Conservation (phyloP, 2,329 filamentous ascomycete species). For the Claviceps paspali region DNA sequence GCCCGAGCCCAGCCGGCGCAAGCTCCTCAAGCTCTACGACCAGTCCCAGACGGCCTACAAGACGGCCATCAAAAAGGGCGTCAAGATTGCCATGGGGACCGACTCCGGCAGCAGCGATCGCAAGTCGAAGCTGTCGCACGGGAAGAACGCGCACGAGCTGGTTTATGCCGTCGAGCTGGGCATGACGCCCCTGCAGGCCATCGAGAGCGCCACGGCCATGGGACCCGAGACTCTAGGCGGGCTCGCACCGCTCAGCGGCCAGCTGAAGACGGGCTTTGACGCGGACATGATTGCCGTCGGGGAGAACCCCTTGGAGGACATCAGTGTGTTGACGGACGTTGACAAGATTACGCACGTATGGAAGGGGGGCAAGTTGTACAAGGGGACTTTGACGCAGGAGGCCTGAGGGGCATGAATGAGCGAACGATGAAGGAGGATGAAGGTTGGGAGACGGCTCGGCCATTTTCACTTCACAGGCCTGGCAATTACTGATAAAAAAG, state of each 20-base stretch:
- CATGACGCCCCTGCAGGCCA: slow-evolving; percentile 32
- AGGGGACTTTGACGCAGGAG: slow-evolving; percentile 11
- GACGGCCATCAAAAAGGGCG: slow-evolving; percentile 20
- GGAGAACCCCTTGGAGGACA: slow-evolving; percentile 26
- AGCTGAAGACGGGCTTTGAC: slow-evolving; percentile 30
- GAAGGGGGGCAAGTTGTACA: slow-evolving; percentile 26
- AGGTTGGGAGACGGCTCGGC: too few relatives aligned
- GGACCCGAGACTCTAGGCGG: slow-evolving; percentile 27
- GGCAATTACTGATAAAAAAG: too few relatives aligned
- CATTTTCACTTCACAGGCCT: too few relatives aligned
- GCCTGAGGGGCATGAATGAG: too few relatives aligned
- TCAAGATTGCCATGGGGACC: slow-evolving; percentile 26
- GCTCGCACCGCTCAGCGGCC: slow-evolving; percentile 28
- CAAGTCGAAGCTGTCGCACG: slow-evolving; percentile 7
- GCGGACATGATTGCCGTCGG: slow-evolving; percentile 30
- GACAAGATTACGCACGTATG: slow-evolving; percentile 25
- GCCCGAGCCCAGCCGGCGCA: slow-evolving; percentile 10
- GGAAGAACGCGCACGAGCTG: slow-evolving; percentile 27
- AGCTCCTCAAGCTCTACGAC: slow-evolving; percentile 16
- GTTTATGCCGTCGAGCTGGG: slow-evolving; percentile 31
- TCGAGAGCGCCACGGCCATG: slow-evolving; percentile 32
- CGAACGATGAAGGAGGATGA: too few relatives aligned
- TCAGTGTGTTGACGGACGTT: slow-evolving; percentile 23
- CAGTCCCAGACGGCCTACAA: slow-evolving; percentile 22
- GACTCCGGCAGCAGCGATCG: slow-evolving; percentile 22